Evolutionary conservation across 495 filamentous ascomycete genomes (phyloP), one percentile per base, ranked within the genome.

Genomic region (Annulohypoxylon nitens): DNA sequence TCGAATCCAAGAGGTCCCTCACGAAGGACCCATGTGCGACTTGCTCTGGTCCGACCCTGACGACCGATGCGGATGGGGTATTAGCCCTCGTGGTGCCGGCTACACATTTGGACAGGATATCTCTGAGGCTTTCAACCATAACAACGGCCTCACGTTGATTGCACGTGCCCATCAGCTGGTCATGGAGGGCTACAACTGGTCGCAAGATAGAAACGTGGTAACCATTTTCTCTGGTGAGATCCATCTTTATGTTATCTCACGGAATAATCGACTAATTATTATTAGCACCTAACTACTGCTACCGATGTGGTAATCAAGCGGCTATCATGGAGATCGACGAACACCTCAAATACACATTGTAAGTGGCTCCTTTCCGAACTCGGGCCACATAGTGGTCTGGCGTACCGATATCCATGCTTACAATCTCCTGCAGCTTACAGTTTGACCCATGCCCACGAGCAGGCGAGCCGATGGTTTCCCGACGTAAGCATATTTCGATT

Each of bases 291-390:
- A 98, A 98, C 83, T 98, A 98, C 83, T 98, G 95, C 85, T 97
- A 97, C 86, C 89, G 96, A 79, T 99, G 96, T 81, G 96, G 96
- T 76, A 99, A 99, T 83, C 96, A 99, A 83, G 96, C 96, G 58
- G 96, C 96, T 9, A 99, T 99, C 81, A 99, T 99, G 96, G 96
- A 99, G 82, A 99, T 99, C 82, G 96, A 99, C 70, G 96, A 99
- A 83, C 94, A 99, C 83, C 84, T 99, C 82, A 98, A 99, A 86
- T 99, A 98, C 81, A 99, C 96, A 77, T 99, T 99, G 96, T 99
- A 88, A 83, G 94, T 91, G 34, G n/a, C 12, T 61, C 14, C 18
- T 23, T 23, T 20, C 41, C 8, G 50, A 64, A 67, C 41, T 37
- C 18, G 39, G 64, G 41, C 62, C 41, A 60, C 50, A 23, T 36